phyloP scores from a whole-genome alignment of 768 basidiomycete genomes.

The Suillus cothurnatus region DNA sequence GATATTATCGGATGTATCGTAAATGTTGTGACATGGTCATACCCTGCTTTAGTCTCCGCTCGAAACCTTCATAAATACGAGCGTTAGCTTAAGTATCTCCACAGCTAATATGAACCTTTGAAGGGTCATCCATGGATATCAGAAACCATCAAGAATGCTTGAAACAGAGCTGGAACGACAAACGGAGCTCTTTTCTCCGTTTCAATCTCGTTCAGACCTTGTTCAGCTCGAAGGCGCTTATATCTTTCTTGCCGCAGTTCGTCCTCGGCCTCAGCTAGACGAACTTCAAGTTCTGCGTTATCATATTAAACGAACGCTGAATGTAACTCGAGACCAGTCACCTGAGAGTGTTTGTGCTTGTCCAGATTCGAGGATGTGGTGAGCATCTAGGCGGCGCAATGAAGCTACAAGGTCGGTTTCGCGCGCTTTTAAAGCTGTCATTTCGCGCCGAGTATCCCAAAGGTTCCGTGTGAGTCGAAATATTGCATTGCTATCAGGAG shows the following conservation, averaged over 20 bases:
- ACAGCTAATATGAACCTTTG: neutral
- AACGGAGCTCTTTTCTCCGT: conserved; percentile 54
- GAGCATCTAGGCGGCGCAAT: neutral
- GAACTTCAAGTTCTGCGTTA: conserved; percentile 21
- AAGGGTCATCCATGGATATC: conserved; percentile 26
- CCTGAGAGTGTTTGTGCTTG: neutral
- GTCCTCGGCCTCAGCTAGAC: neutral
- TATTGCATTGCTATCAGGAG: neutral
- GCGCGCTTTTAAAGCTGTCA: conserved; percentile 20
- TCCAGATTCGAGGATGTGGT: neutral
- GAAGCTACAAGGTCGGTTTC: conserved; percentile 1
- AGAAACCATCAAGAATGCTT: conserved; percentile 55
- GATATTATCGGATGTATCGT: neutral
- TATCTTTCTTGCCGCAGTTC: conserved; percentile 40
- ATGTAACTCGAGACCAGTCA: neutral
- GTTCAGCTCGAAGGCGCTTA: conserved; percentile 27
- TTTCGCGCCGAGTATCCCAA: conserved; percentile 27
- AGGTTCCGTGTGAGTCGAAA: conserved; percentile 10
- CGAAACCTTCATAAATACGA: neutral
- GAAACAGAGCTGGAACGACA: conserved; percentile 52
- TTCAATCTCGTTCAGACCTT: conserved; percentile 34
- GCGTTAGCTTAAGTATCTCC: neutral
- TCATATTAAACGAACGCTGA: neutral
- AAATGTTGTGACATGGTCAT: neutral
- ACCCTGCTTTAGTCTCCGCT: neutral